Evolutionary conservation across 306 rosid species (phyloP), one percentile per base, ranked within the genome.

Genomic region (Leucaena leucocephala): DNA sequence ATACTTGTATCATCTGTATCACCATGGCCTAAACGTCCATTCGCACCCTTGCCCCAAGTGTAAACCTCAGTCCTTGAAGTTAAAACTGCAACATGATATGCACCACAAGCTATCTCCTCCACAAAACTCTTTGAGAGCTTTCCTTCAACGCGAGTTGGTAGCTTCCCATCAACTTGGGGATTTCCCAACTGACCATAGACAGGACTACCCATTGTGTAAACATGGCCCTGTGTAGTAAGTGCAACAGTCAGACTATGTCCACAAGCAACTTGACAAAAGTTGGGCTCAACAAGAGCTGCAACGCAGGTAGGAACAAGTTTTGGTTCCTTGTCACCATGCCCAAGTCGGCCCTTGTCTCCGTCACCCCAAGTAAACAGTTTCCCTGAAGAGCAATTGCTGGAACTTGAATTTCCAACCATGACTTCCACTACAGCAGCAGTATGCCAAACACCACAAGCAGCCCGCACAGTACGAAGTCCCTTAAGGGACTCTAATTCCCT

Each of bases 401-500:
- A 90, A 87, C 94, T 87, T 59, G 98, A 90, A 81, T 91, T 95
- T 69, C 98, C 98, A 71, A 90, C 97, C 95, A 95, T 93, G 87
- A 95, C 94, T 91, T 95, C 99, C 69, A 95, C 97, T 75, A 95
- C 96, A 22, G 99, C 99, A 84, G 99, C 99, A 74, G 99, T 92
- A 78, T 95, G 99, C 99, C 99, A 95, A 84, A 91, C 99, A 65
- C 99, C 99, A 87, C 99, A 95, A 70, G 99, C 89, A 73, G 97
- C 99, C 76, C 89, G 92, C 76, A 95, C 97, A 54, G 97, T 93
- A 21, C 98, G 97, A 68, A 95, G 97, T 73, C 99, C 99, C 89
- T 93, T 95, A 12, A 93, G 91, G 79, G 98, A 93, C 79, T 95
- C 99, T 58, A 95, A 96, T 88, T 95, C 99, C 88, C 94, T 91